Evolutionary conservation across 2,329 filamentous ascomycete genomes (phyloP).

Genomic region (Fusarium coffeatum): DNA sequence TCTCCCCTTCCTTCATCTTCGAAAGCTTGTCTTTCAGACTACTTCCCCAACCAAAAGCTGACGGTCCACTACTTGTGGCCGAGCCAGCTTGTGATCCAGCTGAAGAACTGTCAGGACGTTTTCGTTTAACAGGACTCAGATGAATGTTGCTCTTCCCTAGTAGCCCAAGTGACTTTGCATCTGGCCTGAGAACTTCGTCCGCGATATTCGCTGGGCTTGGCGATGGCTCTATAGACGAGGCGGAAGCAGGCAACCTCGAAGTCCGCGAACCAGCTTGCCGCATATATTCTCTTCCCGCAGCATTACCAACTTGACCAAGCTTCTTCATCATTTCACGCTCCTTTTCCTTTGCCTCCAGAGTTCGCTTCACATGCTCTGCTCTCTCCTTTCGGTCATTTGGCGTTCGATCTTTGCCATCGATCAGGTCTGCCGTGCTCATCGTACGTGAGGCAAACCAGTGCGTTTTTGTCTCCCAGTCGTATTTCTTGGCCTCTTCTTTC

Average conservation of each 20-base stretch:
- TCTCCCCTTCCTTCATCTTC: conserved; percentile 72
- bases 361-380: conserved; percentile 73
- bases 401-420: conserved; percentile 72
- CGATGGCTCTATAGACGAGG: conserved; percentile 28
- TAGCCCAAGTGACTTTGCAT: conserved; percentile 56
- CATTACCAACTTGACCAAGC: conserved; percentile 71
- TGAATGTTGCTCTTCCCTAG: conserved; percentile 59
- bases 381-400: conserved; percentile 69
- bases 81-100: conserved; percentile 55
- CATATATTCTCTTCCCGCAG: conserved; percentile 79
- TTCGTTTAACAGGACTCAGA: conserved; percentile 71
- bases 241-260: conserved; percentile 17
- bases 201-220: conserved; percentile 33
- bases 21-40: conserved; percentile 66
- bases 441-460: conserved; percentile 65
- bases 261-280: conserved; percentile 49
- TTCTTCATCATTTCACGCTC: conserved; percentile 78
- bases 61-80: conserved; percentile 41
- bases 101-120: conserved; percentile 60
- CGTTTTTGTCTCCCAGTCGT: conserved; percentile 69
- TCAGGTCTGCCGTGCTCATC: conserved; percentile 68
- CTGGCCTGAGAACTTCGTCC: conserved; percentile 52
- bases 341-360: conserved; percentile 74
- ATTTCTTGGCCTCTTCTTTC: conserved; percentile 50
- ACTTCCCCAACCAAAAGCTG: conserved; percentile 67